Base-by-base conservation (phyloP, 164 flowering plant genomes). In the Taxillus chinensis region DNA sequence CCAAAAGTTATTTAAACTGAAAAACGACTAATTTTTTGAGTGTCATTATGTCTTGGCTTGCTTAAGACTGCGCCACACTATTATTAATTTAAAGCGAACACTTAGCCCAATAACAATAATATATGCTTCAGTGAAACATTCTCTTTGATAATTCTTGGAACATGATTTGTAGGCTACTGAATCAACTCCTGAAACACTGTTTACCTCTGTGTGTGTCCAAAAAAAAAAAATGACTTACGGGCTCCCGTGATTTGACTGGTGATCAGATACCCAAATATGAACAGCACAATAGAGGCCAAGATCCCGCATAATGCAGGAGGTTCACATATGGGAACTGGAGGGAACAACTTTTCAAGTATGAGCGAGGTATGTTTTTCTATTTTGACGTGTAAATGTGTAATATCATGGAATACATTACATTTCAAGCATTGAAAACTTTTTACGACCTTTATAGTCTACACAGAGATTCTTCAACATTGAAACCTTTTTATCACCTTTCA, bases 211-310 rank as follows among this genome's bases (percentile, higher is more conserved):
- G 8, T n/a, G 8, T 55, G 5, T 55, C 58, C 40, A 38, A 55
- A 16, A 15, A 55, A 53, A 53, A 13, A 7, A 1, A 53, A 53
- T 52, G 14, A 14, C 7, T 43, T 6, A 11, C 51, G 50, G 59
- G 51, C 17, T 55, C n/a, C 54, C 39, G 9, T 8, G 40, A 11
- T 61, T 16, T 53, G 65, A 41, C 41, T 51, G 12, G 7, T 63
- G 8, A 63, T 27, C 77, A 84, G 89, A 45, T 80, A 71, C 65
- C 74, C 74, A 14, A 70, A 62, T 62, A 27, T 77, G 52, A 73
- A 64, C 57, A 70, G 52, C 62, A 66, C 75, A 14, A 57, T 78
- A 66, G 81, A 77, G 68, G 58, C 61, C 27, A 79, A 68, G 67
- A 58, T 76, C 63, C 78, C 75, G 39, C 73, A 68, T 49, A 68